Base-by-base conservation (phyloP, 257 asterid species). In the Solanum tacnaense region DNA sequence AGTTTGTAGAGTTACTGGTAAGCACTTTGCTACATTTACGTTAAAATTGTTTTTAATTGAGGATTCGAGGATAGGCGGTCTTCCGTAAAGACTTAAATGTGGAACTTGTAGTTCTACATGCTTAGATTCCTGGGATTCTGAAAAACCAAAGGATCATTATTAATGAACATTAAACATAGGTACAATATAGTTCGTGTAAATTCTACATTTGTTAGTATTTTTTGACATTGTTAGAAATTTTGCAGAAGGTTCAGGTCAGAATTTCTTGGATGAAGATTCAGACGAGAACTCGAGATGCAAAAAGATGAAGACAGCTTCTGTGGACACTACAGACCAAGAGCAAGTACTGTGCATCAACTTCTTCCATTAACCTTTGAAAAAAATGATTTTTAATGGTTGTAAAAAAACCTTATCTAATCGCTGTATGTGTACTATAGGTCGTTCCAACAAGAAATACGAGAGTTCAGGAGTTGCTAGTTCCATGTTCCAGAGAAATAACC, bases 171-270 rank as follows among this genome's bases (percentile, higher is more conserved):
- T 76, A n/a, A 21, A 81, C 36, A 49, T 18, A 16, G 27, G 38
- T 81, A 81, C 70, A 46, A 16, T 18, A 10, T 81, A 81, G 31
- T 34, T 82, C 18, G 41, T 82, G 67, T 82, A 49, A 82, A 29
- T 49, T 81, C 44, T 31, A 49, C 41, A 29, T 29, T 44, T 82
- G 7, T 44, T 81, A 18, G 18, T 46, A 29, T 18, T 46, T 46
- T 15, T 29, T 81, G 44, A 82, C 39, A 5, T 3, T 27, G 67
- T 16, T 29, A 49, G 36, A 46, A 29, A 16, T 46, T 52, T 65
- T 88, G 87, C 91, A 89, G 93, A 91, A 88, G 92, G 93, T 84
- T 88, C 92, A 21, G 93, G 88, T 7, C 93, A 91, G 84, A 91
- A 91, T 85, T 91, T 90, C 89, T 86, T 65, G 52, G 90, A 89